Evolutionary conservation across 139 green algal species (phyloP), one percentile per base, ranked within the genome.

Genomic region (Micractinium sp.): DNA sequence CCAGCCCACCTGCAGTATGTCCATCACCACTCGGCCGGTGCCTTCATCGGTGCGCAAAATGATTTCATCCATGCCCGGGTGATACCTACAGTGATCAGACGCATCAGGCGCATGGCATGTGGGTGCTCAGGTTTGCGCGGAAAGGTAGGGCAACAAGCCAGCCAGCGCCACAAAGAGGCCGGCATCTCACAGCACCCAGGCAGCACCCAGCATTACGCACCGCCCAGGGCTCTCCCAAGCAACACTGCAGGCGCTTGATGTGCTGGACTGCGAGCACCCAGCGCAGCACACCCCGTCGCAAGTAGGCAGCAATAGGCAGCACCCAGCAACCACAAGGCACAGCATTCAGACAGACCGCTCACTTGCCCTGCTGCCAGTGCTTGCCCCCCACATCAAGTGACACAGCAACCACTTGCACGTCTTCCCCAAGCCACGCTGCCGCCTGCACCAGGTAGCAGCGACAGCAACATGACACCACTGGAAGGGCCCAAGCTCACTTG

Each of bases 11-110:
- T 86, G 47, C 67, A 86, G 36, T 39, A 87, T 35, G 12, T 79
- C 67, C 83, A 87, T 87, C 15, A 38, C 38, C 5, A 87, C 83
- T 29, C 83, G 36, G 23, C 83, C 83, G 14, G 36, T 88, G 36
- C 27, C 0, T 3, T 25, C 31, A 29, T 88, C 39, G 22, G 25
- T 47, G 41, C n/a, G 53, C 53, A 88, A 41, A 12, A 82, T 33
- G 18, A 88, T 47, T 33, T 88, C 85, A 19, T 88, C 85, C 71
- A 82, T 81, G 31, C 85, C 85, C 7, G 85, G 85, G n/a, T 88
- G 85, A 73, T 88, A 88, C 71, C 83, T 81, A 67, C 82, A 86
- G 25, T 16, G 27, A 35, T 4, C 67, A 25, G 23, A 35, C 14
- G 16, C 16, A 66, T 16, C 60, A 66, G 60, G 4, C 3, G 20